Evolutionary conservation across 345 rosid genomes (phyloP), one percentile per base, ranked within the genome.

Genomic region (rapeseed (Brassica napus)): DNA sequence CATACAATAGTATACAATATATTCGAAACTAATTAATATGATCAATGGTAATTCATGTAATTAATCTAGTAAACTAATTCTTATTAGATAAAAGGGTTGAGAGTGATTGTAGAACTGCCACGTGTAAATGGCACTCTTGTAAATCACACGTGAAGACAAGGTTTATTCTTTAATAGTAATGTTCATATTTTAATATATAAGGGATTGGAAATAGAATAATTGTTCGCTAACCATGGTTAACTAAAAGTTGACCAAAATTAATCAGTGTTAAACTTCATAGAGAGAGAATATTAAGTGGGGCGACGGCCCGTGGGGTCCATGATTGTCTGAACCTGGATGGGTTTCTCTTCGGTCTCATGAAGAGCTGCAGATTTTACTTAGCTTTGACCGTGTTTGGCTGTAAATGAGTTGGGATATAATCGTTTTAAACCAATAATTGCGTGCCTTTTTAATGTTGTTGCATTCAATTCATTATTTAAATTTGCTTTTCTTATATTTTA

Each of bases 291-390:
- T 8, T 64, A 65, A 72, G 81, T 78, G 72, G 77, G 68, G 71
- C 65, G 65, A 65, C 83, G 80, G 83, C 80, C 74, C 73, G 80
- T 81, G 80, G 83, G 83, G 77, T 47, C 83, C 80, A 76, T 59
- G 77, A 59, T 71, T 76, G 83, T 81, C 77, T 80, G 76, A 74
- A 68, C 64, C 65, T 60, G 59, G 71, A 62, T 34, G 79, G 49
- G 72, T 70, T 65, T 42, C 76, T 80, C 69, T 71, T 75, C 4
- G 83, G 66, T 75, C 68, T 76, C 71, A 34, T 26, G 83, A 77
- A 65, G 69, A 57, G 77, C 72, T 70, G 54, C 12, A 65, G 55
- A 9, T 79, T 68, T 8, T 37, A 57, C 76, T 75, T 81, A 62
- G 80, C 79, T 71, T 81, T 80, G 83, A 75, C 83, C 77, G 15